phyloP scores from a whole-genome alignment of 2,329 filamentous ascomycete genomes.

The Phaeosphaeriaceae sp. region DNA sequence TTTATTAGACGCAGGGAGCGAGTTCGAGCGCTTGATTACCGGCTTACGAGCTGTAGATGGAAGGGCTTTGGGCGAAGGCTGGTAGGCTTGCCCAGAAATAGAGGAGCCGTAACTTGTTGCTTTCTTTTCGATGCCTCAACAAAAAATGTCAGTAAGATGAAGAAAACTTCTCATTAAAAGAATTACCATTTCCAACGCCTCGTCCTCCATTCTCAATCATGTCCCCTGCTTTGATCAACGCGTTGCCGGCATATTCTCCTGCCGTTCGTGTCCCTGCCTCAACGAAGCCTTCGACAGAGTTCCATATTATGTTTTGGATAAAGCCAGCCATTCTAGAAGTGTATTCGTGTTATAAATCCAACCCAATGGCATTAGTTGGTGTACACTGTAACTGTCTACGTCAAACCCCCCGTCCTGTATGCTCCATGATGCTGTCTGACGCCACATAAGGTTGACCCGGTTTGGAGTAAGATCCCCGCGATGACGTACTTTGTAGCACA shows the following conservation, averaged over 20 bases:
- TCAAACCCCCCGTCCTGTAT: conserved; percentile 17
- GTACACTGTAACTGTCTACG: no score
- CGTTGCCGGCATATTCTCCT: conserved; percentile 47
- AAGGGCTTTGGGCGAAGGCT: conserved; percentile 34
- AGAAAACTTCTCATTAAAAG: neutral
- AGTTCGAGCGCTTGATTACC: conserved; percentile 41
- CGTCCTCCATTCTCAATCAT: conserved; percentile 43
- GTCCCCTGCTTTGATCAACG: conserved; percentile 47
- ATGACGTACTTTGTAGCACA: conserved; percentile 41
- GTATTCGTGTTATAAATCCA: conserved; percentile 6
- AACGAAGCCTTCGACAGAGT: conserved; percentile 46
- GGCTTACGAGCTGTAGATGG: conserved; percentile 40
- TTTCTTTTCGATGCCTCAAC: conserved; percentile 36
- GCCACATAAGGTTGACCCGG: conserved; percentile 33
- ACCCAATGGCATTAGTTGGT: no score
- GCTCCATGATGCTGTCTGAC: conserved; percentile 14
- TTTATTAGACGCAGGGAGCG: conserved; percentile 35
- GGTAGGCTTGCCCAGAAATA: conserved; percentile 39
- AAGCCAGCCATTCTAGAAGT: conserved; percentile 35
- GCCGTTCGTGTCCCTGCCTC: conserved; percentile 45
- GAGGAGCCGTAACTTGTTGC: conserved; percentile 36
- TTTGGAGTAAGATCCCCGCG: conserved; percentile 28
- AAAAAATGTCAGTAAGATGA: neutral
- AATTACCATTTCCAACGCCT: conserved; percentile 40
- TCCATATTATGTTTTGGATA: conserved; percentile 47